Base-by-base conservation (phyloP, 2,329 filamentous ascomycete species). In the Seiridium unicorne region DNA sequence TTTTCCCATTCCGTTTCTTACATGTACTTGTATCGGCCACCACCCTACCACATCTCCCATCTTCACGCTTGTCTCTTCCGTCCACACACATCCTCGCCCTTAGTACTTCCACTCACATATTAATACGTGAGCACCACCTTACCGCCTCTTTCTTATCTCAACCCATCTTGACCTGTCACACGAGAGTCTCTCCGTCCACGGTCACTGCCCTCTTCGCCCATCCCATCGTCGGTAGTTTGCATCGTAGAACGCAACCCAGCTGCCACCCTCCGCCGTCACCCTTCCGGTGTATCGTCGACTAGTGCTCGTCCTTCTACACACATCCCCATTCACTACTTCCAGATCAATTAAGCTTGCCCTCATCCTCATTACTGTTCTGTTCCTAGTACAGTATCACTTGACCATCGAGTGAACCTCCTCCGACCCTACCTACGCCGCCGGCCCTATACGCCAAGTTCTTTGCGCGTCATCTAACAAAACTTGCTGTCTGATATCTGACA, bases 1-100 rank as follows among this genome's bases (percentile, higher is more conserved):
- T 61, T 64, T n/a, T 34, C n/a, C 34, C 34, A 53, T 34, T 42
- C 63, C 65, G 65, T 62, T 67, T 65, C 68, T 68, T 66, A 66
- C 66, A 69, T 63, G 49, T 66, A 66, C 66, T 69, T 63, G 49
- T 51, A 51, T 51, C 49, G 31, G 18, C 26, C 49, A 51, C 49
- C 49, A 51, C 49, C 49, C 49, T 18, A 51, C 49, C 65, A 68
- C 67, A 65, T 66, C 66, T 57, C 26, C 54, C 54, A 57, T 57
- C 42, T 31, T 5, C 26, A 26, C 18, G 18, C 18, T 26, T 55
- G 10, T 26, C 36, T 26, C 18, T 26, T 26, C 18, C 18, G 18
- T 26, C 18, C 18, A 51, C 26, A 67, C 61, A 65, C 64, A 66
- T 68, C 68, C 66, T 69, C 64, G 57, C 69, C 59, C 62, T 62